Base-by-base conservation (phyloP, 169 alveolate species). In the Cyclospora cayetanensis region DNA sequence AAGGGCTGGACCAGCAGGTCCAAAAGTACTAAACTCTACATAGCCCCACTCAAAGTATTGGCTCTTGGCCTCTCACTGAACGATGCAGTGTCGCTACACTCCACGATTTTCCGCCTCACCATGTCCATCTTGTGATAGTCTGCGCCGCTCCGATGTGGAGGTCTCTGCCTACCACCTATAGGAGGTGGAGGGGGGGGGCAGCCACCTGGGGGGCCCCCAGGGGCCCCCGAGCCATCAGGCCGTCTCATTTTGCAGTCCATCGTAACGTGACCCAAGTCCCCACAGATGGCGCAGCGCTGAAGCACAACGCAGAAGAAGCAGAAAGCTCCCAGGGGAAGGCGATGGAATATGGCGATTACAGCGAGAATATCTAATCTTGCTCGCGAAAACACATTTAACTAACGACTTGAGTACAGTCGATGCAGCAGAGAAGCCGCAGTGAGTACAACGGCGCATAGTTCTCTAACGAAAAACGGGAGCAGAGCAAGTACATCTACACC, bases 251-350 rank as follows among this genome's bases (percentile, higher is more conserved):
- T 97, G 90, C 99, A 97, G 94, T 97, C 99, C 79, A 94, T 95
- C 25, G 99, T 97, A 27, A 96, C 94, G 92, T 97, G 99, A 1
- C 99, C 99, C 95, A 95, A 94, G 80, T 97, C 98, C 3, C 99
- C 99, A 82, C 99, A 97, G 29, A 97, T 88, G 53, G 95, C 96
- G 84, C 99, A 97, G 65, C 95, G 93, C 88, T 94, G 93, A 5
- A 84, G 29, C 35, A 39, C 37, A 18, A 39, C 7, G 72, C 27
- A 46, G 9, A 0, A 25, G 25, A 74, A 7, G 85, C 52, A n/a
- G 60, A 15, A 31, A 11, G 41, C 82, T 29, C 34, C 22, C 82
- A 25, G n/a, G n/a, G n/a, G n/a, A n/a, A n/a, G n/a, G n/a, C n/a
- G n/a, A n/a, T n/a, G n/a, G n/a, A n/a, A n/a, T n/a, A n/a, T n/a